Base-by-base conservation (phyloP, 495 filamentous ascomycete genomes). In the Physcia stellaris region DNA sequence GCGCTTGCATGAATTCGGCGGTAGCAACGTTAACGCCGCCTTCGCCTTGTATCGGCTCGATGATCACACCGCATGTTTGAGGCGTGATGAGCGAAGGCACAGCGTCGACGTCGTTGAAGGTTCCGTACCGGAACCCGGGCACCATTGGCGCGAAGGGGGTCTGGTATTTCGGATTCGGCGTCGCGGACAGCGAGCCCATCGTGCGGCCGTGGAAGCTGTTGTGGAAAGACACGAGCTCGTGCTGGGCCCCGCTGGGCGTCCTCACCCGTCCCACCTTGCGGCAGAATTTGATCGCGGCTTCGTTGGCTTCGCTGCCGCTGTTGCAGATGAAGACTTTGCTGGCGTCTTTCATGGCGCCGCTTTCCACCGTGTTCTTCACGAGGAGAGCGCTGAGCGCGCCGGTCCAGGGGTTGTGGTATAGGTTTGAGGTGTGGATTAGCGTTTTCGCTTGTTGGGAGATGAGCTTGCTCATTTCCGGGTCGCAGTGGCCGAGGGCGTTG, bases 151-250 rank as follows among this genome's bases (percentile, higher is more conserved):
- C 63, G 53, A 96, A 98, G 2, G 90, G 92, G 13, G 77, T 75
- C 56, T 98, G 90, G 60, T 98, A 98, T 54, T 98, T 98, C 9
- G 85, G 84, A 62, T 98, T 98, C n/a, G 86, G 92, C 4, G 90
- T 98, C 0, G 92, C 90, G 17, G 80, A 86, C 19, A 98, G 59
- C 16, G 75, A 68, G 16, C 90, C 90, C 85, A 95, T 92, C 16
- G 92, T 94, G 37, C 90, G 79, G 45, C 90, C 90, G 60, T 98
- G 90, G 74, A 98, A 98, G 15, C 81, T 83, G 52, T 80, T 75
- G 42, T 80, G 54, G 68, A 96, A 98, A 23, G 82, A 87, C 39
- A 96, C 79, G 11, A 98, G 58, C 48, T 94, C 86, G 46, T 73
- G 57, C 59, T 96, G 93, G 4, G 58, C 62, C 15, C 83, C 83